phyloP scores from a whole-genome alignment of 2,329 filamentous ascomycete species.

The Aspergillus amoenus region DNA sequence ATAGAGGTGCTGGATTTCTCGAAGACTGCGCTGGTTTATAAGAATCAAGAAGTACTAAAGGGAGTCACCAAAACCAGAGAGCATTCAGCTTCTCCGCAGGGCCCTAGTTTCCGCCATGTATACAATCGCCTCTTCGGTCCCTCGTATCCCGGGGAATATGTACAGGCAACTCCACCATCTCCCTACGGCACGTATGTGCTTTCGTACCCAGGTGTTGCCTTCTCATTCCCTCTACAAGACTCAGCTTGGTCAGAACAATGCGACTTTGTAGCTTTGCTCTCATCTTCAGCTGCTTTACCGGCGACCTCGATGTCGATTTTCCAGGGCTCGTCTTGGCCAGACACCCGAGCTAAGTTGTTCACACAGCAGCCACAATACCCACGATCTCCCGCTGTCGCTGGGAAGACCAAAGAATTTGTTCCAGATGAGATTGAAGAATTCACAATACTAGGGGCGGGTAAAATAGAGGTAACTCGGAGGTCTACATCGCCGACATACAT shows the following conservation, averaged over 20 bases:
- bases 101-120: slow-evolving; percentile 81
- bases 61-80: slow-evolving; percentile 33
- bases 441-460: slow-evolving; percentile 73
- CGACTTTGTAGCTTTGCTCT: slow-evolving; percentile 84
- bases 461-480: slow-evolving; percentile 73
- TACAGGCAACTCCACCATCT: slow-evolving; percentile 60
- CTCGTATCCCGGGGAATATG: slow-evolving; percentile 90
- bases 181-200: slow-evolving; percentile 77
- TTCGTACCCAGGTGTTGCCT: slow-evolving; percentile 91
- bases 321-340: slow-evolving; percentile 84
- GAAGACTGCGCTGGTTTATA: slow-evolving; percentile 80
- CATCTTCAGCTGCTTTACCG: slow-evolving; percentile 71
- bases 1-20: slow-evolving; percentile 91
- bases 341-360: slow-evolving; percentile 75
- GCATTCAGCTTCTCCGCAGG: slow-evolving; percentile 42
- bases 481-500: slow-evolving; percentile 69
- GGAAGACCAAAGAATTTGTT: slow-evolving; percentile 73
- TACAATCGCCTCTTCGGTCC: slow-evolving; percentile 93
- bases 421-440: slow-evolving; percentile 86
- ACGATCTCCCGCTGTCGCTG: slow-evolving; percentile 67
- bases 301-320: slow-evolving; percentile 90
- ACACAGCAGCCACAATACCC: slow-evolving; percentile 71
- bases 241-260: slow-evolving; percentile 70
- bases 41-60: slow-evolving; percentile 75
- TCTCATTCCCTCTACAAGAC: slow-evolving; percentile 77